Percentiles rank a stretch among this genome's conserved stretches.
Conservation (phyloP, 2,329 filamentous ascomycete genomes). For the Paecilomyces variotii region DNA sequence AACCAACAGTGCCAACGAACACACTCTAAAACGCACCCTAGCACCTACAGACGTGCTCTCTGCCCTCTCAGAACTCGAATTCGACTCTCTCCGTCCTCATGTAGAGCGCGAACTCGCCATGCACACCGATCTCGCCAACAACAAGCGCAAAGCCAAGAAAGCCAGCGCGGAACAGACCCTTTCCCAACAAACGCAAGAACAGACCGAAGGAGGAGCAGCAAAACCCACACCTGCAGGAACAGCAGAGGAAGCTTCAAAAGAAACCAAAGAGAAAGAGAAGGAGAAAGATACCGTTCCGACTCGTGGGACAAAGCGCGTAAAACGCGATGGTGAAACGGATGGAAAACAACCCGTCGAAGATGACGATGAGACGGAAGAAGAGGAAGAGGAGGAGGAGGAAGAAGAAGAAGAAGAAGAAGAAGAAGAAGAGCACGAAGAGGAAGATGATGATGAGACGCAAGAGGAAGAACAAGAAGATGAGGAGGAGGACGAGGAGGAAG, state of each 20-base stretch:
- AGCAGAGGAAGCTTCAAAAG: constrained; percentile 48
- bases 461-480: constrained; percentile 8
- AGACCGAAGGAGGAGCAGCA: constrained; percentile 36
- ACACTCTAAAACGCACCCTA: constrained; percentile 55
- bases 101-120: constrained; percentile 52
- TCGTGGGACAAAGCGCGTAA: constrained; percentile 12
- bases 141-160: constrained; percentile 31
- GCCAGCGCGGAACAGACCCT: constrained; percentile 6
- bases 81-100: constrained; percentile 50
- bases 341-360: background rate
- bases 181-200: constrained; percentile 25
- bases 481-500: constrained; percentile 17
- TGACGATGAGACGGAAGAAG: constrained; percentile 6
- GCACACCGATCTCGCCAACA: constrained; percentile 30
- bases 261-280: background rate
- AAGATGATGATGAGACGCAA: constrained; percentile 5
- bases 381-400: constrained; percentile 2
- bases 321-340: constrained; percentile 1
- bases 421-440: constrained; percentile 15
- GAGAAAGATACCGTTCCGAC: constrained; percentile 54
- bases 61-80: constrained; percentile 53
- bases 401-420: constrained; percentile 18
- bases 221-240: constrained; percentile 39
- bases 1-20: constrained; percentile 49
- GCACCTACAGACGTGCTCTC: constrained; percentile 53